Percentiles rank a stretch among this genome's conserved stretches.
Evolutionary conservation across 345 rosid genomes (phyloP).

Genomic region (Bruguiera gymnorhiza): DNA sequence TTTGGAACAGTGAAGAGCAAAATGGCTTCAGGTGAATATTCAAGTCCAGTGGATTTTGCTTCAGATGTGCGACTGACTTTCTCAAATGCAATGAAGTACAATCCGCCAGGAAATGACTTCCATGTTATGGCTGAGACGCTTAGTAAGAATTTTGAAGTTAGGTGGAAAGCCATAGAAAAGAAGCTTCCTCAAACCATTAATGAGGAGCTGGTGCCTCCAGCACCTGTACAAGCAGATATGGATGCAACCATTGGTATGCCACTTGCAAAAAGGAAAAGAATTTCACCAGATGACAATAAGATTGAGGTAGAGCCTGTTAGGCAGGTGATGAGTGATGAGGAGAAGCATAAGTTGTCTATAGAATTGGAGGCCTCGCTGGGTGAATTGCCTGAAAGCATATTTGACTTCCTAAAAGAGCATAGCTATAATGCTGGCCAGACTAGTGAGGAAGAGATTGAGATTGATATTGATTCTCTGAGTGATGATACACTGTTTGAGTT

Average conservation of each 20-base stretch:
- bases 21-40: conserved; percentile 50
- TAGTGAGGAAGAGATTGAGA: conserved; percentile 78
- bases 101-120: conserved; percentile 72
- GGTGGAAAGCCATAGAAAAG: conserved; percentile 81
- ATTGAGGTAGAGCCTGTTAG: conserved; percentile 37
- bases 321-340: conserved; percentile 47
- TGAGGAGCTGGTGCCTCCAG: conserved; percentile 29
- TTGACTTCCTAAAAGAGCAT: conserved; percentile 68
- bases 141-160: conserved; percentile 59
- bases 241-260: conserved; percentile 24
- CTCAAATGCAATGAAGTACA: conserved; percentile 77
- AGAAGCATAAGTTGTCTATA: conserved; percentile 51
- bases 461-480: conserved; percentile 70
- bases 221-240: conserved; percentile 24
- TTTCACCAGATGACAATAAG: conserved; percentile 32
- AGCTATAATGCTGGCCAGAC: conserved; percentile 48
- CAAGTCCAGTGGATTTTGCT: conserved; percentile 61
- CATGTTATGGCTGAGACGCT: conserved; percentile 67
- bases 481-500: conserved; percentile 62
- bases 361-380: conserved; percentile 56
- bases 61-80: conserved; percentile 82
- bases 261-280: conserved; percentile 42
- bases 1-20: conserved; percentile 72
- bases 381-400: conserved; percentile 70
- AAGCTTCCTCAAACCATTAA: conserved; percentile 41